Conservation (phyloP, 805 yeast species). For the Metschnikowia peoriensis region DNA sequence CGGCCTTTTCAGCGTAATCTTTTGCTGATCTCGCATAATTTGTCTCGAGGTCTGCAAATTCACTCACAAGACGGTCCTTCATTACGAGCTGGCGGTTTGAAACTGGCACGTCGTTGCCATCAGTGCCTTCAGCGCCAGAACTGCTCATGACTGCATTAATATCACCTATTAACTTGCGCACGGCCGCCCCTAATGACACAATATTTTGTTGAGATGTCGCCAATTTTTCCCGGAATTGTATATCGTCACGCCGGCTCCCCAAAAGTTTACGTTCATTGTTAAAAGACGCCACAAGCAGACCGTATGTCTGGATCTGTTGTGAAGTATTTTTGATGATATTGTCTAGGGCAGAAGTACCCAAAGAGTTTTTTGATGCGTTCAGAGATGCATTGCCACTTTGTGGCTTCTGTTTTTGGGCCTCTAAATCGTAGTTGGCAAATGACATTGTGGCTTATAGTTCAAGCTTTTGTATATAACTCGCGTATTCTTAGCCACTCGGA, state of each 20-base stretch:
- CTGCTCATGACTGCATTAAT: conserved; percentile 29
- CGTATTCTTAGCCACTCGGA: background rate
- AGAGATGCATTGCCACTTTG: background rate
- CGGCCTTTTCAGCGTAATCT: conserved; percentile 48
- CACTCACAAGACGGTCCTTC: conserved; percentile 53
- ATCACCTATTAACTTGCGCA: conserved; percentile 29
- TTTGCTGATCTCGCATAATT: conserved; percentile 45
- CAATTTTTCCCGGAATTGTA: conserved; percentile 30
- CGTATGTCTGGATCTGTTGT: conserved; percentile 44
- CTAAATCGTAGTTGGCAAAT: conserved; percentile 52
- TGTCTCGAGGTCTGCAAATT: conserved; percentile 50
- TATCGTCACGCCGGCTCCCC: conserved; percentile 52
- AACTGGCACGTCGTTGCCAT: conserved; percentile 24
- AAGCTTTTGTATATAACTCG: background rate
- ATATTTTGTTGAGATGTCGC: conserved; percentile 36
- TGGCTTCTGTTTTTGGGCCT: conserved; percentile 39
- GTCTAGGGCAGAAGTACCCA: conserved; percentile 28
- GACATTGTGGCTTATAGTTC: conserved; percentile 38
- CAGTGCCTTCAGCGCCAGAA: conserved; percentile 12
- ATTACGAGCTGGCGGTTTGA: conserved; percentile 43
- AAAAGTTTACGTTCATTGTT: conserved; percentile 48
- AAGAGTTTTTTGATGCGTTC: background rate
- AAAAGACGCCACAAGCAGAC: conserved; percentile 48
- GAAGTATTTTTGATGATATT: conserved; percentile 35
- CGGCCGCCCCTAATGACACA: conserved; percentile 29